These are phyloP conservation scores for Naganishia sp. DNA, from an alignment of 1,284 basidiomycete species.

Conservation along the genomic window DNA sequence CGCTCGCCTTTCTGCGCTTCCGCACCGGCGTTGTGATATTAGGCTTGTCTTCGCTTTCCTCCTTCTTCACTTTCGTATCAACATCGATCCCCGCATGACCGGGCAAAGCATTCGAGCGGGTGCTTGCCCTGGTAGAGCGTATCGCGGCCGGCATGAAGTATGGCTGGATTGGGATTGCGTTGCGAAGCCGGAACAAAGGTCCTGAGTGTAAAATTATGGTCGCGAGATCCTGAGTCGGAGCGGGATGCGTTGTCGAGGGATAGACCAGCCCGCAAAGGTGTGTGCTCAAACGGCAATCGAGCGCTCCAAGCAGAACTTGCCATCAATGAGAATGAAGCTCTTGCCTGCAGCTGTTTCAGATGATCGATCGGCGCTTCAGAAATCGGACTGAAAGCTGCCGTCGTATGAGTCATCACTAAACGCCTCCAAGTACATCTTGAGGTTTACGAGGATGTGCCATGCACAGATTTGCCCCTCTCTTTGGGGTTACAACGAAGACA, in stretches of 20 bases:
- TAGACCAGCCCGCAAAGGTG: no score
- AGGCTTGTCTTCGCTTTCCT: not conserved
- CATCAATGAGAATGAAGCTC: not conserved
- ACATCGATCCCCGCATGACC: not conserved
- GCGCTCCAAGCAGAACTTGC: not conserved
- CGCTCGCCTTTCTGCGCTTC: slow-evolving; percentile 1
- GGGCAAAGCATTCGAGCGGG: not conserved
- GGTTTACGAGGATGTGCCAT: no score
- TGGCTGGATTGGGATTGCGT: not conserved
- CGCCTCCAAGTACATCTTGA: not conserved
- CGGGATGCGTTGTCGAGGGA: no score
- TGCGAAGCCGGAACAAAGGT: not conserved
- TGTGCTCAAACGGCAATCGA: no score
- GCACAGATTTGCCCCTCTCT: no score
- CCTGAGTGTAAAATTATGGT: not conserved
- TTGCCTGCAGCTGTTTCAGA: slow-evolving; percentile 10
- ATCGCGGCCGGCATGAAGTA: not conserved
- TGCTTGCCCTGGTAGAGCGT: slow-evolving; percentile 1
- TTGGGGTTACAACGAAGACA: no score
- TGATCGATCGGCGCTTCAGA: slow-evolving; percentile 9
- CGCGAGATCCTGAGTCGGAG: not conserved
- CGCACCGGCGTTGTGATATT: not conserved
- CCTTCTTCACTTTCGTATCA: not conserved
- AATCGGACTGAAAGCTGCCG: not conserved
- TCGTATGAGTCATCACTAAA: not conserved